phyloP scores from a whole-genome alignment of 2,329 filamentous ascomycete species.

The Didymellaceae sp. region DNA sequence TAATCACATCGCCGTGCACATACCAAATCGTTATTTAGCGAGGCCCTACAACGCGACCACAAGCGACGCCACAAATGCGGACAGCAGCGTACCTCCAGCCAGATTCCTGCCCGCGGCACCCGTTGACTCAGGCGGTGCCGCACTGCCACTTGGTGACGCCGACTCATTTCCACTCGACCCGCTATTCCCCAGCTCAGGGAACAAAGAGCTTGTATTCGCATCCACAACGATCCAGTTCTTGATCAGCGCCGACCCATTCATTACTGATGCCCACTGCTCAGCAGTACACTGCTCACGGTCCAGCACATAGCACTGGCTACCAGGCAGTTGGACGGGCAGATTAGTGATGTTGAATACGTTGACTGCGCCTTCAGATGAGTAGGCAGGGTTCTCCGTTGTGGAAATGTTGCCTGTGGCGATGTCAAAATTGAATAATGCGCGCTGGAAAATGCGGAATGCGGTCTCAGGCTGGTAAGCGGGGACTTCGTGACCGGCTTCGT shows the following conservation, averaged over 20 bases:
- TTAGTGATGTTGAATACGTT: constrained; percentile 56
- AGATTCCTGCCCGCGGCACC: background rate
- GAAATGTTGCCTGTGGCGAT: constrained; percentile 61
- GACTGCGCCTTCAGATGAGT: constrained; percentile 41
- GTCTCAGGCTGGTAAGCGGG: constrained; percentile 58
- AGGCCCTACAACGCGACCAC: background rate
- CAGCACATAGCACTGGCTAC: constrained; percentile 45
- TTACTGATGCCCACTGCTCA: constrained; percentile 42
- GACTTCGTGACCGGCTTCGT: constrained; percentile 61
- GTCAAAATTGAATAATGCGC: constrained; percentile 59
- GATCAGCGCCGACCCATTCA: constrained; percentile 40
- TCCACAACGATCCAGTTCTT: constrained; percentile 46
- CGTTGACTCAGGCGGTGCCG: constrained; percentile 1
- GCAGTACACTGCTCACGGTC: constrained; percentile 38
- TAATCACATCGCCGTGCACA: no score
- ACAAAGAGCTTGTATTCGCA: constrained; percentile 39
- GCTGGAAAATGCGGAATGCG: constrained; percentile 59
- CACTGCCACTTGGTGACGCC: background rate
- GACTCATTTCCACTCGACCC: constrained; percentile 21
- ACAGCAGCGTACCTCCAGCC: background rate
- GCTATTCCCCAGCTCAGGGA: constrained; percentile 33
- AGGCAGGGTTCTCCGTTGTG: constrained; percentile 50
- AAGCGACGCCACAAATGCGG: background rate
- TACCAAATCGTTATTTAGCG: no score
- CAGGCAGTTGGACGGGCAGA: constrained; percentile 49